Percentiles rank a stretch among this genome's conserved stretches.
phyloP scores from a whole-genome alignment of 106 monocot species.

The Phalaenopsis aphrodite region DNA sequence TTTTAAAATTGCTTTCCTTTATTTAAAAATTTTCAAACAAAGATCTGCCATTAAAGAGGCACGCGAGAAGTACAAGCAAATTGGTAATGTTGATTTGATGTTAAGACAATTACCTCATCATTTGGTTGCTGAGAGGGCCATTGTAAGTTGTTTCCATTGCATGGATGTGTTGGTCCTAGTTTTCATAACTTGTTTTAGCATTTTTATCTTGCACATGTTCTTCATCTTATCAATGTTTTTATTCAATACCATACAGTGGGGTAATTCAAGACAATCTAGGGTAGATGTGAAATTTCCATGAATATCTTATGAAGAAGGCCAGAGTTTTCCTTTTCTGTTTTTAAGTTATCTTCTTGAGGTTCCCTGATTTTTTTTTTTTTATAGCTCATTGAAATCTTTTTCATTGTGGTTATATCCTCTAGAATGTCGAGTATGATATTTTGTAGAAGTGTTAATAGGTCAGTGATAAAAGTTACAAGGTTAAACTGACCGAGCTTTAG shows the following conservation, averaged over 20 bases:
- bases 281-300: neutral
- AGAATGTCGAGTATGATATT: too few relatives aligned
- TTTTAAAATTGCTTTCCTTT: conserved; percentile 15
- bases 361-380: neutral
- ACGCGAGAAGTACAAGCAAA: conserved; percentile 62
- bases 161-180: neutral
- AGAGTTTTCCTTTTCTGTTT: neutral
- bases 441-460: neutral
- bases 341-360: neutral
- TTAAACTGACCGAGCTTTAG: neutral
- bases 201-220: neutral
- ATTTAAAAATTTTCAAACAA: conserved; percentile 62
- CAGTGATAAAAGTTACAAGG: neutral
- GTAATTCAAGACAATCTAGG: neutral
- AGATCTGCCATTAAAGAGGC: conserved; percentile 41
- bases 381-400: neutral
- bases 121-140: conserved; percentile 86
- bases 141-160: conserved; percentile 52
- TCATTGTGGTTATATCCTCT: neutral
- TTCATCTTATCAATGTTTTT: neutral
- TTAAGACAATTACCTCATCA: conserved; percentile 63
- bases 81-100: conserved; percentile 61
- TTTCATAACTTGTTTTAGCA: neutral
- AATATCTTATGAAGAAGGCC: neutral
- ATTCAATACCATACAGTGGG: neutral